A percentile compares a stretch with the other conserved stretches of the same genome.
These are phyloP conservation scores for Venturia effusa DNA, from an alignment of 2,329 filamentous ascomycete genomes.

Conservation along the genomic window DNA sequence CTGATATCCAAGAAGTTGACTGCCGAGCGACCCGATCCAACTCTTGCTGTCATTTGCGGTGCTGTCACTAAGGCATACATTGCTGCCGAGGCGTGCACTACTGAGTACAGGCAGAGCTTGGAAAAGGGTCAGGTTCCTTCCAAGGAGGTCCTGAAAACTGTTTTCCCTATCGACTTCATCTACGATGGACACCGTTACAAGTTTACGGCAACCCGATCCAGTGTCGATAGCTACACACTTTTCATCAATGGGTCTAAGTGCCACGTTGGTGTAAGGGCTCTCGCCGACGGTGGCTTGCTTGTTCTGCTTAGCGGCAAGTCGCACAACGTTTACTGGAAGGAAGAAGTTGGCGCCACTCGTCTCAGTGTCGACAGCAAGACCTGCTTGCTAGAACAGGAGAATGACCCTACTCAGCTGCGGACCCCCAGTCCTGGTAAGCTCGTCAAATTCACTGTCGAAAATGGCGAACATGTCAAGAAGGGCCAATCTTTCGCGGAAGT, in stretches of 20 bases:
- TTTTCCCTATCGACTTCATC: conserved; percentile 97
- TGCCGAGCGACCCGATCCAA: conserved; percentile 86
- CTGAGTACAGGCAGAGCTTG: conserved; percentile 75
- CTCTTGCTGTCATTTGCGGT: conserved; percentile 89
- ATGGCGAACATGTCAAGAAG: conserved; percentile 83
- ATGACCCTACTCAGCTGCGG: conserved; percentile 92
- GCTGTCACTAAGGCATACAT: conserved; percentile 91
- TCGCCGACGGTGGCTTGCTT: conserved; percentile 88
- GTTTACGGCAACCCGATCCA: conserved; percentile 91
- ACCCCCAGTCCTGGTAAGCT: conserved; percentile 94
- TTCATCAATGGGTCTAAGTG: conserved; percentile 99
- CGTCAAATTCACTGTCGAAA: conserved; percentile 95
- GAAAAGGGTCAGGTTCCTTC: conserved; percentile 96
- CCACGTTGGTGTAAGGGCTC: conserved; percentile 79
- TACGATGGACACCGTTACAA: conserved; percentile 96
- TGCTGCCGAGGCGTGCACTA: conserved; percentile 80
- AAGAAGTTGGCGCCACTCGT: conserved; percentile 91
- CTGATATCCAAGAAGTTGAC: conserved; percentile 96
- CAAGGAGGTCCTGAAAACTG: conserved; percentile 94
- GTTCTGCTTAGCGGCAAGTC: conserved; percentile 84
- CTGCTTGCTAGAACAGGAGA: conserved; percentile 94
- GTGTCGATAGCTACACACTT: conserved; percentile 86
- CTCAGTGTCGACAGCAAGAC: conserved; percentile 97
- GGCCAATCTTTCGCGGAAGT: conserved; percentile 93
- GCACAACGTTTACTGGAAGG: conserved; percentile 99